Evolutionary conservation across 768 basidiomycete genomes (phyloP).

Genomic region (Naganishia friedmannii): DNA sequence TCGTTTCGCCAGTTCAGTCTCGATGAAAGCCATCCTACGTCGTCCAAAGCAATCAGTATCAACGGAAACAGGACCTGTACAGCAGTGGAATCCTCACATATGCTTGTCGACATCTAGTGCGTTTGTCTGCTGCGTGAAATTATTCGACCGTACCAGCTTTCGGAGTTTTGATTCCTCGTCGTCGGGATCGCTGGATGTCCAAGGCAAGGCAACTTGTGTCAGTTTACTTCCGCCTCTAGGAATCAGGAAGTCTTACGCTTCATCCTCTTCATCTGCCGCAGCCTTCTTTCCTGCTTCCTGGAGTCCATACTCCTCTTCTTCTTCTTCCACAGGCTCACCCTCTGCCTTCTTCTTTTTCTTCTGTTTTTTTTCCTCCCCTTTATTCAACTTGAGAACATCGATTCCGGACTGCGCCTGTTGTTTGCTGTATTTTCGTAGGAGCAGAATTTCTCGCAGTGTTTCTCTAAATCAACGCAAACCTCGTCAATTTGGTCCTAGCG

Average conservation of each 20-base stretch:
- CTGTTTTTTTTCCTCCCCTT: constrained; percentile 66
- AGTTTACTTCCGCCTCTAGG: neutral
- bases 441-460: constrained; percentile 72
- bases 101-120: constrained; percentile 95
- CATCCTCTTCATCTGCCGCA: constrained; percentile 59
- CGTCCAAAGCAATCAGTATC: neutral
- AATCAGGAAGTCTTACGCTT: constrained; percentile 53
- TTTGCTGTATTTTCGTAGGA: constrained; percentile 72
- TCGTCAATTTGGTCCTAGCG: constrained; percentile 40
- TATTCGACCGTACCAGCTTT: constrained; percentile 73
- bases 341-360: constrained; percentile 62
- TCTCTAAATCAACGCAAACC: constrained; percentile 34
- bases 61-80: neutral
- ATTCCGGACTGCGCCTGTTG: constrained; percentile 68
- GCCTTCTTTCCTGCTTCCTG: constrained; percentile 50
- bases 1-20: constrained; percentile 79
- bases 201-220: neutral
- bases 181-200: constrained; percentile 52
- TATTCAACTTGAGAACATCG: constrained; percentile 75
- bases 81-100: constrained; percentile 63
- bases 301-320: constrained; percentile 58
- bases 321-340: constrained; percentile 48
- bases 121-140: constrained; percentile 97
- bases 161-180: constrained; percentile 70
- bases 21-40: constrained; percentile 93